Conservation (phyloP, 306 rosid species). For the Lupinus albus region DNA sequence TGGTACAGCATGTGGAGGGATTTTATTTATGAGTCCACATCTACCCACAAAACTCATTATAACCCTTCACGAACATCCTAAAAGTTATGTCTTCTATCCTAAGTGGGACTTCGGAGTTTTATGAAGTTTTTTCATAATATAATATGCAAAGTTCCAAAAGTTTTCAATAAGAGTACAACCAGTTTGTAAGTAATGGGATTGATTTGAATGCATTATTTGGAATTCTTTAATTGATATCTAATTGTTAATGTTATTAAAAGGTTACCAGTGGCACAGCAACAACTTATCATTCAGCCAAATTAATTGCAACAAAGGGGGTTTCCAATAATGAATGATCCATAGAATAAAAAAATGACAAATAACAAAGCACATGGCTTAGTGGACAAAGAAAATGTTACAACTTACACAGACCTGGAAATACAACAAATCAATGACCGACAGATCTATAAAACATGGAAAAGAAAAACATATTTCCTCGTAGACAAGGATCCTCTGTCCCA, state of each 20-base stretch:
- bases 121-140: too few relatives aligned
- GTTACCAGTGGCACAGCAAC: neutral
- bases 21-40: too few relatives aligned
- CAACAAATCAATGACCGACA: conserved; percentile 37
- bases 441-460: conserved; percentile 29
- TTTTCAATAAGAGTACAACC: neutral
- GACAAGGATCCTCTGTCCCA: too few relatives aligned
- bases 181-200: neutral
- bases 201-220: neutral
- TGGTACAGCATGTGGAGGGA: too few relatives aligned
- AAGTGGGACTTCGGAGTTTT: too few relatives aligned
- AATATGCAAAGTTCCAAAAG: too few relatives aligned
- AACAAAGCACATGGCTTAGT: conserved; percentile 38
- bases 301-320: neutral
- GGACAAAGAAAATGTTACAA: conserved; percentile 52
- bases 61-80: too few relatives aligned
- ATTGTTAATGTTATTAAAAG: too few relatives aligned
- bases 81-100: too few relatives aligned
- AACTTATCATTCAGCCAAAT: neutral
- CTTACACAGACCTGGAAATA: conserved; percentile 47
- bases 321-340: neutral
- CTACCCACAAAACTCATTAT: too few relatives aligned
- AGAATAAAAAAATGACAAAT: conserved; percentile 43
- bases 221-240: too few relatives aligned
- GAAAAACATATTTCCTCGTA: conserved; percentile 32